Conservation (phyloP, 2,329 filamentous ascomycete genomes). For the Fusarium sororula region DNA sequence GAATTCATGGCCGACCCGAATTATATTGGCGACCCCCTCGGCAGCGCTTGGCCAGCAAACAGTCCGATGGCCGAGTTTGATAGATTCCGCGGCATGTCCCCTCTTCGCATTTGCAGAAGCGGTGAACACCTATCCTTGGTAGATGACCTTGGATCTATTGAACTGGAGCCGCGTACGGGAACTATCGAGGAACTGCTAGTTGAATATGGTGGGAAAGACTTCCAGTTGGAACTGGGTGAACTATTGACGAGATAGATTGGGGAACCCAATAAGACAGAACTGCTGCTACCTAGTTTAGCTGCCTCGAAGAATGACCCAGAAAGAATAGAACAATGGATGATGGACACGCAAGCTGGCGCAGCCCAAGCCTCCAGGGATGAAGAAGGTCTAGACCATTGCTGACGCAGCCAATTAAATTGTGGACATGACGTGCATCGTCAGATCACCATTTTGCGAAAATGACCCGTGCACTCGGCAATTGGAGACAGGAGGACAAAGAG, state of each 20-base stretch:
- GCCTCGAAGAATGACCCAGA: rapidly evolving
- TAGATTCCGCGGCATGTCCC: rapidly evolving
- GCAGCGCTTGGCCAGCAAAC: rapidly evolving
- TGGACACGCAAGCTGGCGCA: not conserved
- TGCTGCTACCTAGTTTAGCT: not conserved
- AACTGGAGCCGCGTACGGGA: too few species aligned
- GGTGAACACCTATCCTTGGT: not conserved
- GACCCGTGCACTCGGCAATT: not conserved
- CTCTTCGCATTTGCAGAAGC: not conserved
- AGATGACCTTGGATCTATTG: too few species aligned
- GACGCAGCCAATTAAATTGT: not conserved
- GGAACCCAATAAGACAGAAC: rapidly evolving
- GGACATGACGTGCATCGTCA: not conserved
- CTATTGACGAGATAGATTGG: too few species aligned
- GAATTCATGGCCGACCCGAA: rapidly evolving
- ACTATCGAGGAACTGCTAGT: not conserved
- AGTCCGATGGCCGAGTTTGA: rapidly evolving
- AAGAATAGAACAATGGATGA: not conserved
- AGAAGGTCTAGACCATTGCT: not conserved
- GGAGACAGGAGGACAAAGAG: not conserved
- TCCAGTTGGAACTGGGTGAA: rapidly evolving
- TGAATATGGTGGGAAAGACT: not conserved
- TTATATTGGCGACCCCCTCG: rapidly evolving
- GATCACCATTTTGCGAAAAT: not conserved
- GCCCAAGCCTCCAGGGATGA: not conserved